A percentile compares a stretch with the other conserved stretches of the same genome.
Conservation (phyloP, 352 stramenopile genomes). For the Hyaloperonospora brassicae region DNA sequence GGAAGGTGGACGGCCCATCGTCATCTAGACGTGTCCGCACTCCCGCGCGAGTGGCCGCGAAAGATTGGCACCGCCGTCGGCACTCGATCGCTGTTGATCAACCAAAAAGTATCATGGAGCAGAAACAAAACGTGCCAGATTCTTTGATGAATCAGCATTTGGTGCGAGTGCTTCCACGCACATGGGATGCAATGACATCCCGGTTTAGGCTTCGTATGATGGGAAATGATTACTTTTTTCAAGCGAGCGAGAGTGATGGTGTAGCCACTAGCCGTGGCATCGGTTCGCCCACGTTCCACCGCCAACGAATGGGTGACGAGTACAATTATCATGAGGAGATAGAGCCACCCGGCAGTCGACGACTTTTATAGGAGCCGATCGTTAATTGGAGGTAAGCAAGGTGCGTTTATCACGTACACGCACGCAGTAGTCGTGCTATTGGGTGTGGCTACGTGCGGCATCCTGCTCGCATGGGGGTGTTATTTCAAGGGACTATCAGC, state of each 20-base stretch:
- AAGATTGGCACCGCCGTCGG: conserved; percentile 2
- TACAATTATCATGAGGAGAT: conserved; percentile 25
- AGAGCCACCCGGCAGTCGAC: conserved; percentile 15
- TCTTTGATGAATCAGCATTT: conserved; percentile 17
- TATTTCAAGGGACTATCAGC: conserved; percentile 67
- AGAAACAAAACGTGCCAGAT: conserved; percentile 3
- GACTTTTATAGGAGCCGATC: conserved; percentile 63
- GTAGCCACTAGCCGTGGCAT: conserved; percentile 14
- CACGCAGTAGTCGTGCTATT: conserved; percentile 57
- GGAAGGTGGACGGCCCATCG: conserved; percentile 62
- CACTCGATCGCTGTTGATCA: conserved; percentile 6
- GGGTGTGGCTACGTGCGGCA: conserved; percentile 30
- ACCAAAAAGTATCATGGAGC: background rate
- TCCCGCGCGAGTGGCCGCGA: conserved; percentile 3
- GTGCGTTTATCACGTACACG: conserved; percentile 78
- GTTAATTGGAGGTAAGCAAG: conserved; percentile 62
- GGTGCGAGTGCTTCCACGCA: conserved; percentile 20
- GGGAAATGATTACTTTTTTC: conserved; percentile 55
- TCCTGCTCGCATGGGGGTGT: conserved; percentile 63
- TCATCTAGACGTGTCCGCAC: conserved; percentile 16
- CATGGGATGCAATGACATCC: conserved; percentile 35
- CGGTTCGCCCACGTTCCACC: conserved; percentile 24
- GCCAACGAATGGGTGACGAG: conserved; percentile 13
- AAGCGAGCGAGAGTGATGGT: conserved; percentile 31
- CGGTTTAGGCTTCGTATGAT: conserved; percentile 45